A percentile compares a stretch with the other conserved stretches of the same genome.
Conservation (phyloP, 2,329 filamentous ascomycete species). For the Clarireedia homoeocarpa region DNA sequence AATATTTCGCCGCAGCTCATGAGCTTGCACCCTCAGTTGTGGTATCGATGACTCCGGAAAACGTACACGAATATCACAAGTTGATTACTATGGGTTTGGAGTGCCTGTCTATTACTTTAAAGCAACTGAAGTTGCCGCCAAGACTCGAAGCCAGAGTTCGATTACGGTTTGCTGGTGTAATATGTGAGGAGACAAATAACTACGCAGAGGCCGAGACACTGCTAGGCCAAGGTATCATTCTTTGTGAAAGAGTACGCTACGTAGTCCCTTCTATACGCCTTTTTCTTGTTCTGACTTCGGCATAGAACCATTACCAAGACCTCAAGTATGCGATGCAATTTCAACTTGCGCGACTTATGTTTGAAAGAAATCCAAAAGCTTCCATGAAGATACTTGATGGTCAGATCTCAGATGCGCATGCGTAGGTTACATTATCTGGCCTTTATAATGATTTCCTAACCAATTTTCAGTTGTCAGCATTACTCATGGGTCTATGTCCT, state of each 20-base stretch:
- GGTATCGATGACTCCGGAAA: constrained; percentile 38
- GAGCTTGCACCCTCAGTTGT: constrained; percentile 42
- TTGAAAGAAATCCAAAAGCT: constrained; percentile 62
- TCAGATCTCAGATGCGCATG: constrained; percentile 59
- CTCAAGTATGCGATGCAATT: constrained; percentile 74
- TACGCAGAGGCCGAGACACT: constrained; percentile 64
- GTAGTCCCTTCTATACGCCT: constrained; percentile 17
- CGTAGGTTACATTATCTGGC: constrained; percentile 36
- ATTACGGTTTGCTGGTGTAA: constrained; percentile 61
- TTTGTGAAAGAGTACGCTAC: constrained; percentile 53
- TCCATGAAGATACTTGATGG: constrained; percentile 65
- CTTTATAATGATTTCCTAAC: constrained; percentile 1
- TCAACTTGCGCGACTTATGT: constrained; percentile 60
- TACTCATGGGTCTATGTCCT: constrained; percentile 71
- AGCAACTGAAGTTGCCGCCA: constrained; percentile 51
- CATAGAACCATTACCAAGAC: constrained; percentile 50
- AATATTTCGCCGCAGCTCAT: constrained; percentile 64
- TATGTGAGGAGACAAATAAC: constrained; percentile 70
- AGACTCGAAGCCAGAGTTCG: constrained; percentile 62
- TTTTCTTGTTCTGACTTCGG: not conserved
- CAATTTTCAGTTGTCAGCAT: constrained; percentile 45
- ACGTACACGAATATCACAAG: constrained; percentile 60
- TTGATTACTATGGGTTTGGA: constrained; percentile 64
- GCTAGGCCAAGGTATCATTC: constrained; percentile 61
- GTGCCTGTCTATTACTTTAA: constrained; percentile 63